A percentile compares a stretch with the other conserved stretches of the same genome.
phyloP scores from a whole-genome alignment of 768 basidiomycete species.

The Agaricus subrufescens region DNA sequence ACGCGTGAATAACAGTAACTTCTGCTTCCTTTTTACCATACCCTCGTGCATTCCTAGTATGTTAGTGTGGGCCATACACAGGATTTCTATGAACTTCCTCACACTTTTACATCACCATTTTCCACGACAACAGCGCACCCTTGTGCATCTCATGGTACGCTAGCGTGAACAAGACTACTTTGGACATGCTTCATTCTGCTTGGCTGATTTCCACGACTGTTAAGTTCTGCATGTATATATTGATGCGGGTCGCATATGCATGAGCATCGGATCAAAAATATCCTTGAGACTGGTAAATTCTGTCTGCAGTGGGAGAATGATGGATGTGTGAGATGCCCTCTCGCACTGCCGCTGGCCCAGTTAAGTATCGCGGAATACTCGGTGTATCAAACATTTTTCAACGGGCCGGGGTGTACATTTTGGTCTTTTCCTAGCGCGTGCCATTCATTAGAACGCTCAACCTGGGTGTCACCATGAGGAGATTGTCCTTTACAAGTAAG shows the following conservation, averaged over 20 bases:
- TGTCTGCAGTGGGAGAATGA: slow-evolving; percentile 1
- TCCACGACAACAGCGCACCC: too few relatives aligned
- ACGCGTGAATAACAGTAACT: too few relatives aligned
- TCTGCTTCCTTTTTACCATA: too few relatives aligned
- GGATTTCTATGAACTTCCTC: too few relatives aligned
- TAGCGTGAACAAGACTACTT: neutral
- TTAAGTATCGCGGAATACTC: slow-evolving; percentile 5
- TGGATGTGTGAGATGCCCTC: neutral
- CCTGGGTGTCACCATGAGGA: too few relatives aligned
- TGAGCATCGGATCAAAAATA: slow-evolving; percentile 9
- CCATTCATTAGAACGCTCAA: too few relatives aligned
- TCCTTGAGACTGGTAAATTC: neutral
- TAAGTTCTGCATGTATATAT: neutral
- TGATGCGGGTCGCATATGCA: neutral
- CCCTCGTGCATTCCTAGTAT: too few relatives aligned
- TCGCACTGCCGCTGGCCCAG: neutral
- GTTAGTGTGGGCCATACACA: too few relatives aligned
- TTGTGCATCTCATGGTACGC: too few relatives aligned
- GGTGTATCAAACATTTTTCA: neutral
- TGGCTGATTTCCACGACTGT: neutral
- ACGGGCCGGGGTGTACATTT: neutral
- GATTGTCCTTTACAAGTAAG: too few relatives aligned
- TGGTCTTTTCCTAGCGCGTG: too few relatives aligned
- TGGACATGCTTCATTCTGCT: neutral
- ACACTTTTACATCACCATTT: too few relatives aligned